Evolutionary conservation across 345 rosid species (phyloP).

Genomic region (Reutealis trisperma): DNA sequence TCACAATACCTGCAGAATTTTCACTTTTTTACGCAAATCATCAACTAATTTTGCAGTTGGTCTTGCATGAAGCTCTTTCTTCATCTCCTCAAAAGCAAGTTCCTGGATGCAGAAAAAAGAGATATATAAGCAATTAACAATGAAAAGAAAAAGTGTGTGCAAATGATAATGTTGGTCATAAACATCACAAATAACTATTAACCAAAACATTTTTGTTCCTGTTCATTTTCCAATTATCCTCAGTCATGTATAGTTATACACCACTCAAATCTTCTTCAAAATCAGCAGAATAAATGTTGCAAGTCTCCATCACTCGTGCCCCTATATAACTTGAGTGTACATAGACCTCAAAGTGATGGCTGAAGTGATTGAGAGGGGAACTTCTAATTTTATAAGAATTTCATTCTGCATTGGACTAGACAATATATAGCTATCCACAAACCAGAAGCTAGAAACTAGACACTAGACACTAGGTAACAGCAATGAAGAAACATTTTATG

Average conservation of each 20-base stretch:
- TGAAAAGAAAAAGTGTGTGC: not conserved
- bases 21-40: slow-evolving; percentile 93
- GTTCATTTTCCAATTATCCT: not conserved
- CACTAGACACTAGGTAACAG: not conserved
- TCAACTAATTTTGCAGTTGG: slow-evolving; percentile 92
- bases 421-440: not conserved
- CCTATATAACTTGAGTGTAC: not conserved
- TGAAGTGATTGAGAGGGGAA: not conserved
- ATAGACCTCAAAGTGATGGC: not conserved
- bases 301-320: not conserved
- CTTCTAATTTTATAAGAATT: not conserved
- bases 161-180: not conserved
- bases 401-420: not conserved
- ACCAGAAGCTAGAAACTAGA: slow-evolving; percentile 2
- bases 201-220: not conserved
- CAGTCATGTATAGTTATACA: not conserved
- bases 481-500: not conserved
- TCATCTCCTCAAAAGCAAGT: slow-evolving; percentile 76
- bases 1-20: slow-evolving; percentile 82
- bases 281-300: not conserved
- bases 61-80: slow-evolving; percentile 85
- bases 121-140: not conserved
- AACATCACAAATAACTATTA: not conserved
- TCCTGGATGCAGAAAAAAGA: slow-evolving; percentile 50
- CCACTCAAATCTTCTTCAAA: not conserved